Base-by-base conservation (phyloP, 2,329 filamentous ascomycete genomes). In the Mariannaea elegans region DNA sequence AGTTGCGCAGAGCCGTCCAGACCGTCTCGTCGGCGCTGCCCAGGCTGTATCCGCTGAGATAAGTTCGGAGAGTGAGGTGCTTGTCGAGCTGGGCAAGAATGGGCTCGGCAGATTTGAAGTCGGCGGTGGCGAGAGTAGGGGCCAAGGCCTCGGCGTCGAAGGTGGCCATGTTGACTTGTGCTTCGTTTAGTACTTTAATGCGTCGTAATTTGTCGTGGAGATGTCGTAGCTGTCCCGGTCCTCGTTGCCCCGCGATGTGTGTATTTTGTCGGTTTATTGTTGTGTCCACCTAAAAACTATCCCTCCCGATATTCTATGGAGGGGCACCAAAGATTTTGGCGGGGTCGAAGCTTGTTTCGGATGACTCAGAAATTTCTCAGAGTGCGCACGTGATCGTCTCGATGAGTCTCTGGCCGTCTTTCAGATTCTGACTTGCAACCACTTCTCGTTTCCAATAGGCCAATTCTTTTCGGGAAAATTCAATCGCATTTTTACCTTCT, bases 1-100 rank as follows among this genome's bases (percentile, higher is more conserved):
- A 97, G 69, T 86, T 89, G 57, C 92, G 89, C 53, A 97, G 84
- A 5, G 91, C 88, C 70, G 90, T 86, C 92, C 93, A 98, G 65
- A 97, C 84, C 71, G 90, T 90, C 64, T 88, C 86, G 76, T 98
- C 94, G 64, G 90, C 83, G 39, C 93, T 87, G 58, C 89, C 89
- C 48, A 95, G 82, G 23, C 82, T 82, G 81, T 97, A 94, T 61
- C 93, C 93, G 50, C 92, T 87, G 66, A 97, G 84, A 78, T 95
- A 95, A 13, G 92, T 92, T 71, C 94, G 90, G 29, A 97, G 87
- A 4, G 89, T 92, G 61, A 98, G 85, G 80, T 97, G 91, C 75
- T 92, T 91, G 77, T 97, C 93, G 63, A 97, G 87, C 67, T 91
- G 88, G 69, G 85, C 82, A 55, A 97, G 85, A 59, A 88, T 83